Percentiles rank a stretch among this genome's conserved stretches.
phyloP scores from a whole-genome alignment of 2,329 filamentous ascomycete genomes.

The Fusarium tupiense region DNA sequence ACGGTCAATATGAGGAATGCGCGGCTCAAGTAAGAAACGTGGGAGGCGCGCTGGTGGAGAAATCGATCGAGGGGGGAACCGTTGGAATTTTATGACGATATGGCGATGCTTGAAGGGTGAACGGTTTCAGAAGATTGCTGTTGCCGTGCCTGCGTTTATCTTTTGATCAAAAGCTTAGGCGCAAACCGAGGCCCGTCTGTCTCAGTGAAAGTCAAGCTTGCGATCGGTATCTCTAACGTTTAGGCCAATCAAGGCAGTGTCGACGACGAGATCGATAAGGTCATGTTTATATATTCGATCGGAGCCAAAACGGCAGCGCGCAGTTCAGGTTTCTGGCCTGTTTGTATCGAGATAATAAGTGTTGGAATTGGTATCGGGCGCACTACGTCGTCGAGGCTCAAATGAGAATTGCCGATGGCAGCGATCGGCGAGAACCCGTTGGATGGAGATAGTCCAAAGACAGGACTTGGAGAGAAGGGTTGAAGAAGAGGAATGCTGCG shows the following conservation, averaged over 20 bases:
- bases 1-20: constrained; percentile 27
- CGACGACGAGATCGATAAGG: constrained; percentile 42
- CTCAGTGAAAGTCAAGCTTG: constrained; percentile 35
- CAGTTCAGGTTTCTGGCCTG: constrained; percentile 29
- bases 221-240: constrained; percentile 27
- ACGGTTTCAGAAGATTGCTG: constrained; percentile 47
- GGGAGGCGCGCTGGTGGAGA: constrained; percentile 34
- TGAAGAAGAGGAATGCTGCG: constrained; percentile 32
- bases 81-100: constrained; percentile 34
- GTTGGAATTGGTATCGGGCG: constrained; percentile 4
- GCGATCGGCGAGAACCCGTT: constrained; percentile 2
- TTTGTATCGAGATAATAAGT: constrained; percentile 2
- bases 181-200: constrained; percentile 35
- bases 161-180: constrained; percentile 36
- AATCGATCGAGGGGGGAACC: constrained; percentile 30
- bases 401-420: not conserved
- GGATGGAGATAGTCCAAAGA: constrained; percentile 15
- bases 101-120: constrained; percentile 36
- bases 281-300: constrained; percentile 44
- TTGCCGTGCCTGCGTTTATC: constrained; percentile 35
- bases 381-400: not conserved
- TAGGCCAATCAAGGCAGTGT: constrained; percentile 47
- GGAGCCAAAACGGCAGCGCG: constrained; percentile 38
- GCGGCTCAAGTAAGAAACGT: constrained; percentile 33
- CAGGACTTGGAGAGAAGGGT: constrained; percentile 21